phyloP scores from a whole-genome alignment of 352 stramenopile species.

The Globisporangium rhizosaccharum region DNA sequence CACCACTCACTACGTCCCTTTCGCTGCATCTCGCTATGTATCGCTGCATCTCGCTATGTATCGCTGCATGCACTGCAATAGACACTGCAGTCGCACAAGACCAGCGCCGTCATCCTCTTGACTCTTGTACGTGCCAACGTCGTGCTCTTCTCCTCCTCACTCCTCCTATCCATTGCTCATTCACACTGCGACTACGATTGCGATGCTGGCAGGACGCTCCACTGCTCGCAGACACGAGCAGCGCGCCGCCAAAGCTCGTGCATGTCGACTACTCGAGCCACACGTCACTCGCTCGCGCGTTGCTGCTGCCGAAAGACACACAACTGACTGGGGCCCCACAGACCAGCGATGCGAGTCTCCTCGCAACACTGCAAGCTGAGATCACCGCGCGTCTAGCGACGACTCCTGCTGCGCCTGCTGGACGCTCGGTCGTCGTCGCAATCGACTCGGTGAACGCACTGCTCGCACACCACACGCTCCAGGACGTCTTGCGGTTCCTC shows the following conservation, averaged over 20 bases:
- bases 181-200: neutral
- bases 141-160: neutral
- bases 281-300: conserved; percentile 17
- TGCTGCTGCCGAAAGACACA: neutral
- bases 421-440: conserved; percentile 44
- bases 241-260: conserved; percentile 28
- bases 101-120: conserved; percentile 28
- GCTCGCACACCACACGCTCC: conserved; percentile 41
- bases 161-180: neutral
- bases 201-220: conserved; percentile 21
- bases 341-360: conserved; percentile 1
- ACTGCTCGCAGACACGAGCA: conserved; percentile 10
- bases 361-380: neutral
- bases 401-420: conserved; percentile 1
- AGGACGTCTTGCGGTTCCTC: conserved; percentile 38
- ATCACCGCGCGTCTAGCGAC: neutral
- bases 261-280: conserved; percentile 39
- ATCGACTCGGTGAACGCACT: conserved; percentile 66
- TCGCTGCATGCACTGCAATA: conserved; percentile 1
- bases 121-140: conserved; percentile 20
- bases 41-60: neutral
- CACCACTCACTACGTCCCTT: neutral
- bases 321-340: conserved; percentile 13
- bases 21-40: neutral
- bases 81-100: conserved; percentile 23